These are phyloP conservation scores for Naumovozyma dairenensis DNA, from an alignment of 805 yeast species.

Conservation along the genomic window DNA sequence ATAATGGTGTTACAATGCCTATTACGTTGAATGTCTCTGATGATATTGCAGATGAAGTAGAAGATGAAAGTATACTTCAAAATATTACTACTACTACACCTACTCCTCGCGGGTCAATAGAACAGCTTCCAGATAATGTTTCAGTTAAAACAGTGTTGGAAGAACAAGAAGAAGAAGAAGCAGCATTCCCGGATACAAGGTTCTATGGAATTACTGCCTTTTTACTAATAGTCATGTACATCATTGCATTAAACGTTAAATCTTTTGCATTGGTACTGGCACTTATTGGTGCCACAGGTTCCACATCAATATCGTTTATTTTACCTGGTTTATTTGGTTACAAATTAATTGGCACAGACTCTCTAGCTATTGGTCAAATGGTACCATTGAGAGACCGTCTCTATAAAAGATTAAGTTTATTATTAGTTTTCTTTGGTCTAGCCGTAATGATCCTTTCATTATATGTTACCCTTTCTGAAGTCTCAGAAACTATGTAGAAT, in stretches of 20 bases:
- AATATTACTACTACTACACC: background rate
- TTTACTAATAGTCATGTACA: slow-evolving; percentile 42
- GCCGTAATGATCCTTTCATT: slow-evolving; percentile 62
- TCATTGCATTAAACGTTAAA: slow-evolving; percentile 52
- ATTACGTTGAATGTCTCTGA: slow-evolving; percentile 7
- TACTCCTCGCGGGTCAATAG: slow-evolving; percentile 1
- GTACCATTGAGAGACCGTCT: slow-evolving; percentile 22
- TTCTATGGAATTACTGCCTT: slow-evolving; percentile 35
- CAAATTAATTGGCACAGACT: slow-evolving; percentile 42
- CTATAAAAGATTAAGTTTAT: slow-evolving; percentile 40
- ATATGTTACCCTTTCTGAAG: slow-evolving; percentile 27
- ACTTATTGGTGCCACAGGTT: slow-evolving; percentile 87
- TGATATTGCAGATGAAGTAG: slow-evolving; percentile 7
- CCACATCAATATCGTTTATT: slow-evolving; percentile 83
- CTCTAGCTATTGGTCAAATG: slow-evolving; percentile 23
- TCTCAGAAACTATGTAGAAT: slow-evolving; percentile 5
- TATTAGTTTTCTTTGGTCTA: slow-evolving; percentile 58
- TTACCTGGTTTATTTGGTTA: slow-evolving; percentile 84
- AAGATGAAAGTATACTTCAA: slow-evolving; percentile 1
- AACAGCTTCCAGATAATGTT: background rate
- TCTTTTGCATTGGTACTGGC: slow-evolving; percentile 79
- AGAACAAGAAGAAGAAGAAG: slow-evolving; percentile 7
- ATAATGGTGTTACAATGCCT: slow-evolving; percentile 5
- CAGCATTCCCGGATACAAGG: slow-evolving; percentile 15
- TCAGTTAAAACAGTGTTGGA: background rate